phyloP scores from a whole-genome alignment of 164 flowering plant genomes.

The Brasenia schreberi region DNA sequence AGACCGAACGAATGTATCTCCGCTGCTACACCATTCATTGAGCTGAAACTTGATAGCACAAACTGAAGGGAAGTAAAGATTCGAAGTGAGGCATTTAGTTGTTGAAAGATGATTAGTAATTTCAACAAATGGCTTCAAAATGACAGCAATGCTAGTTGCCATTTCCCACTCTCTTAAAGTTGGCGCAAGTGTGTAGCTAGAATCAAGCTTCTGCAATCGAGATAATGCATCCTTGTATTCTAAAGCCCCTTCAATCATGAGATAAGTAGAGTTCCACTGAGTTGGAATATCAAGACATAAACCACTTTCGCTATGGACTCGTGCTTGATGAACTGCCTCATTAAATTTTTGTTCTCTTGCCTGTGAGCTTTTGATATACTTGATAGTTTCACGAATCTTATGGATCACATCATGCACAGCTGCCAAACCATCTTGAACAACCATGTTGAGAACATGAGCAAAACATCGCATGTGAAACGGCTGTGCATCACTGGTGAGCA shows the following conservation, averaged over 20 bases:
- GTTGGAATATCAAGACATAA: conserved; percentile 37
- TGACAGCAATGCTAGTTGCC: conserved; percentile 42
- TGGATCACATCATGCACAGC: conserved; percentile 28
- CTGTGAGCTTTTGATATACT: conserved; percentile 47
- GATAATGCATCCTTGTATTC: conserved; percentile 40
- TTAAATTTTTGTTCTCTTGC: conserved; percentile 32
- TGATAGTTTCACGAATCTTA: conserved; percentile 49
- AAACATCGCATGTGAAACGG: conserved; percentile 52
- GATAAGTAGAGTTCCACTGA: conserved; percentile 46
- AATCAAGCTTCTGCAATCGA: conserved; percentile 32
- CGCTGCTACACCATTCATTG: conserved; percentile 28
- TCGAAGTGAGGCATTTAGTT: conserved; percentile 37
- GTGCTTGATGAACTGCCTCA: conserved; percentile 35
- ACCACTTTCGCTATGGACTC: conserved; percentile 20
- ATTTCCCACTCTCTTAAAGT: conserved; percentile 77
- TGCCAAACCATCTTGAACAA: conserved; percentile 38
- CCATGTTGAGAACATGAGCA: conserved; percentile 23
- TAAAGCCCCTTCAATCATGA: conserved; percentile 54
- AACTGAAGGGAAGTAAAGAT: conserved; percentile 49
- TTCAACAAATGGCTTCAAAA: conserved; percentile 48
- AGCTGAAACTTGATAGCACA: conserved; percentile 53
- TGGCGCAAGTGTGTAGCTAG: conserved; percentile 21
- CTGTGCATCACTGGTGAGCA: conserved; percentile 31
- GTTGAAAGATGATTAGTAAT: conserved; percentile 42
- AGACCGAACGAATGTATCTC: conserved; percentile 36